Evolutionary conservation across 768 basidiomycete species (phyloP), one percentile per base, ranked within the genome.

Genomic region (Trametopsis cervina): DNA sequence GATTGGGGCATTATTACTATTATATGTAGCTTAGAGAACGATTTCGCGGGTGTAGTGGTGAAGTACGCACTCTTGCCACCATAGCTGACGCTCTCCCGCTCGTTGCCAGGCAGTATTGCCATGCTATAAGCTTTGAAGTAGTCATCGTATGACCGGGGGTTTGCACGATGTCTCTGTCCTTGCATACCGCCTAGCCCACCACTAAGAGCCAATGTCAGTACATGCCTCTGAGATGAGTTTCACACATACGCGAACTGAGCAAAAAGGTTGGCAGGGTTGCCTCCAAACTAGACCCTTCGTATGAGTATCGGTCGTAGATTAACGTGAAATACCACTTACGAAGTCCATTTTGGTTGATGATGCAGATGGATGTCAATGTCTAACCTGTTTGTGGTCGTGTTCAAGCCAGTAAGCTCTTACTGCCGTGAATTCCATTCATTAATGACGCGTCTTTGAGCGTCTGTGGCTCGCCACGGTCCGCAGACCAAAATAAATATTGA

Each of bases 1-100:
- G 94, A 97, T 15, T 88, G 91, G 2, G 96, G 96, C 91, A 99
- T 93, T 46, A 99, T 89, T 54, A 98, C 96, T 98, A 55, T 11
- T 15, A 33, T 6, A 18, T 33, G 23, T 27, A 40, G 23, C 37
- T 40, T 25, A 17, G 49, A 11, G 36, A 42, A n/a, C n/a, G n/a
- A n/a, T n/a, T n/a, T n/a, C n/a, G n/a, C n/a, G n/a, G n/a, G n/a
- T n/a, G n/a, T n/a, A n/a, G n/a, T n/a, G n/a, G n/a, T n/a, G n/a
- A 60, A 61, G 63, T 66, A 85, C 82, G 50, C 57, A 88, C 96
- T 92, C 75, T 98, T 98, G 63, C 96, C 96, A 54, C 96, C 96
- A 58, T 94, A 98, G 47, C 91, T 89, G 24, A 99, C 68, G 63
- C 98, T 96, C 53, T 90, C 81, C 67, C 91, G 74, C 66, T 91